Conservation (phyloP, 306 rosid genomes). For the Prunus campanulata region DNA sequence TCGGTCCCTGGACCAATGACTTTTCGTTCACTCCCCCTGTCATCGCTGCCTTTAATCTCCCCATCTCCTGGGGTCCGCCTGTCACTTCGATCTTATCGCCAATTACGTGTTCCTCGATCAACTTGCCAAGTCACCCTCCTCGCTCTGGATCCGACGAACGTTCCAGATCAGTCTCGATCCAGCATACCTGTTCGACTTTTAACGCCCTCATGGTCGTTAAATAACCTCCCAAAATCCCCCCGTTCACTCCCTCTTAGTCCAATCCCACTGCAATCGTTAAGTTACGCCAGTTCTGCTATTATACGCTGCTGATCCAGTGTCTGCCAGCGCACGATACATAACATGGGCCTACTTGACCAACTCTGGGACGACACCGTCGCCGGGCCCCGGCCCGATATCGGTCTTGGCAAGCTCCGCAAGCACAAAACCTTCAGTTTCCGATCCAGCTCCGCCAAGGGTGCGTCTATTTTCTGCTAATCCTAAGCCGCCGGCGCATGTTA, state of each 20-base stretch:
- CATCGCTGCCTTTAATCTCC: background rate
- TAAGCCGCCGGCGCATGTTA: background rate
- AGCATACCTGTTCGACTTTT: constrained; percentile 53
- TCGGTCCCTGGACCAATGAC: background rate
- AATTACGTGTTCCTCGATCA: constrained; percentile 36
- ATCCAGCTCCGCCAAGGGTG: constrained; percentile 66
- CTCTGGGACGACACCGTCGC: constrained; percentile 98
- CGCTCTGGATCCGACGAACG: constrained; percentile 21
- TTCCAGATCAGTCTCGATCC: constrained; percentile 17
- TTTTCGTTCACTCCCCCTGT: background rate
- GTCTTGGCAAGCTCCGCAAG: constrained; percentile 86
- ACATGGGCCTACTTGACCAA: constrained; percentile 86
- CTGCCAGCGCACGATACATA: background rate
- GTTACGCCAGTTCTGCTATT: background rate
- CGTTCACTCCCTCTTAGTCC: accelerated
- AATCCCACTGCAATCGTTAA: no score
- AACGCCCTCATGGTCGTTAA: constrained; percentile 41
- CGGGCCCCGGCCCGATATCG: constrained; percentile 82
- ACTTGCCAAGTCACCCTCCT: constrained; percentile 37
- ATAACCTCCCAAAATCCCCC: constrained; percentile 3
- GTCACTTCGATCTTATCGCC: constrained; percentile 53
- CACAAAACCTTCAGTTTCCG: constrained; percentile 39
- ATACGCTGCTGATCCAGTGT: background rate
- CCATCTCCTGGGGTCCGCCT: constrained; percentile 35
- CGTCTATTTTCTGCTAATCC: constrained; percentile 11